These are phyloP conservation scores for Psilocybe cubensis DNA, from an alignment of 768 basidiomycete species.

Conservation along the genomic window DNA sequence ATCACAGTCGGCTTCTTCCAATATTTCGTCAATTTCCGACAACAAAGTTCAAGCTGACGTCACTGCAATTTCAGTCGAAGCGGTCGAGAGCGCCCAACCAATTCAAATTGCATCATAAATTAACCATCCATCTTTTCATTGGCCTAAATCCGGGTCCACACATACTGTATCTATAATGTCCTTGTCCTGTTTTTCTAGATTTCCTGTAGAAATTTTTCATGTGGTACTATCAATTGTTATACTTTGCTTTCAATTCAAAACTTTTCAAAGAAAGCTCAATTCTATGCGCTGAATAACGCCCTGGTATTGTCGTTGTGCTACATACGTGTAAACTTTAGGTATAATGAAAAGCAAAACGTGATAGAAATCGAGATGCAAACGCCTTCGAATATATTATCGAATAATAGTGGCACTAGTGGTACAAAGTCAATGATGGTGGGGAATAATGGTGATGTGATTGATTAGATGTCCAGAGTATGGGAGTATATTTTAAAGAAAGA, in stretches of 20 bases:
- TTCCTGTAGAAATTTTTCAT: background rate
- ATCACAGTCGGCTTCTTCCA: background rate
- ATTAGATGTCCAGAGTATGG: conserved; percentile 27
- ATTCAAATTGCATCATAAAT: conserved; percentile 10
- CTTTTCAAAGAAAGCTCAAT: background rate
- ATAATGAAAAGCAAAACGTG: conserved; percentile 12
- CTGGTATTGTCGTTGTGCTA: conserved; percentile 1
- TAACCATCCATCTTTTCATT: background rate
- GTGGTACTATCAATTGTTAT: too few relatives aligned
- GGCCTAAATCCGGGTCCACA: background rate
- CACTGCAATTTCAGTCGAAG: conserved; percentile 14
- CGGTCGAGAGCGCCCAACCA: conserved; percentile 3
- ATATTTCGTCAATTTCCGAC: conserved; percentile 2
- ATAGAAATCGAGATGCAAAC: conserved; percentile 4
- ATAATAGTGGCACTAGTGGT: conserved; percentile 20
- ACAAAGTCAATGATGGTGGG: conserved; percentile 24
- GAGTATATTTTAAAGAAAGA: conserved; percentile 23
- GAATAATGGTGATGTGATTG: conserved; percentile 26
- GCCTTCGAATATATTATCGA: conserved; percentile 10
- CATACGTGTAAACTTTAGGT: conserved; percentile 10
- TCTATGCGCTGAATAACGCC: background rate
- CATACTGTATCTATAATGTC: background rate
- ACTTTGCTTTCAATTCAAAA: background rate
- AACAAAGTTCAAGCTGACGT: conserved; percentile 12
- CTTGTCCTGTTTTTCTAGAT: background rate